Evolutionary conservation across 345 rosid species (phyloP), one percentile per base, ranked within the genome.

Genomic region (Streptanthus diversifolius): DNA sequence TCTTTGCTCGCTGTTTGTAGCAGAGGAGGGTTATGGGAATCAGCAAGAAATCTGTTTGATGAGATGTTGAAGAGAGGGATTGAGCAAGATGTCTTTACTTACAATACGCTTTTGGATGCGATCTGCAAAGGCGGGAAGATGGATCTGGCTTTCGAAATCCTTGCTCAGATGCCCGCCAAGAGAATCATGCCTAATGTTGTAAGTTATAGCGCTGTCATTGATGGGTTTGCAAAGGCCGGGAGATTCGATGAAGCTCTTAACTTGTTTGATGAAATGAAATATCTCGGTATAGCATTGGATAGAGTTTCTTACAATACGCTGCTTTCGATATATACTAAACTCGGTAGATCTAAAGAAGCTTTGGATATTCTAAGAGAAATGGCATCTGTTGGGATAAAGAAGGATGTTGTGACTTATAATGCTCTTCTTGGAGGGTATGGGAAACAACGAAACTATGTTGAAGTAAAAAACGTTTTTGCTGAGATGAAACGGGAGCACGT

Each of bases 401-500:
- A 85, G 70, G 97, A 93, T 68, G 90, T 88, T 70, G 98, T 89
- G 70, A 90, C 97, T 51, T 91, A 90, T 65, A 93, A 89, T 81
- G 95, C 97, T 0, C 95, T 93, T 72, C 77, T 93, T 54, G 97
- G 87, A 15, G 96, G 95, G 29, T 90, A 83, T 58, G 97, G 98
- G 76, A 93, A 91, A 72, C 96, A 89, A 60, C 80, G 78, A 17
- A 85, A 86, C 70, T 93, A 81, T 22, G 79, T 82, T 43, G 89
- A 82, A 48, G 85, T 93, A 37, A 83, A 81, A 77, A 82, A 82
- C 62, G 79, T 86, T 74, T 89, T 87, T 76, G 60, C 65, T 48
- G 90, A 85, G 86, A 90, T 93, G 98, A 93, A 90, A 79, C 74
- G 64, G 5, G 84, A 74, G 19, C 66, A 68, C 29, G 79, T 90